A percentile compares a stretch with the other conserved stretches of the same genome.
These are phyloP conservation scores for Penicillium simplicissimum DNA, from an alignment of 495 filamentous ascomycete genomes.

Conservation along the genomic window DNA sequence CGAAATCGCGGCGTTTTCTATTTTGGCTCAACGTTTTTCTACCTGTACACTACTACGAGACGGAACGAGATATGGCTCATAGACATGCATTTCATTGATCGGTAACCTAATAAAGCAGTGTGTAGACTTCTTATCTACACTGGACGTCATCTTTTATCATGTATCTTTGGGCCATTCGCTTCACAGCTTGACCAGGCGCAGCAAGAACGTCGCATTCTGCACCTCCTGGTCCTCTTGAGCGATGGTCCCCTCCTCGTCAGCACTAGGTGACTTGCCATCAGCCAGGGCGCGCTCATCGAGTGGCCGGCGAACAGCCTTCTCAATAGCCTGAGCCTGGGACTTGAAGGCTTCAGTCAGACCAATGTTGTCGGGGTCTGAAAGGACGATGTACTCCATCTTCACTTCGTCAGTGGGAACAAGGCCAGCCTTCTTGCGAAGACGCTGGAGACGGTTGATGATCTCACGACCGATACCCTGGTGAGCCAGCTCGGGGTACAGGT, in stretches of 20 bases:
- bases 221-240: slow-evolving; percentile 87
- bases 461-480: slow-evolving; percentile 78
- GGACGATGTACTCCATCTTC: slow-evolving; percentile 77
- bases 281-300: slow-evolving; percentile 70
- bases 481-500: slow-evolving; percentile 69
- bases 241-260: slow-evolving; percentile 62
- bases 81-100: slow-evolving; percentile 17
- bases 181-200: slow-evolving; percentile 78
- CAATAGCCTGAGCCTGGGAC: slow-evolving; percentile 64
- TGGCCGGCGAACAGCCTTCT: slow-evolving; percentile 77
- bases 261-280: slow-evolving; percentile 61
- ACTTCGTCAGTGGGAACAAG: slow-evolving; percentile 81
- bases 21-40: background rate
- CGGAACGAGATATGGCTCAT: background rate
- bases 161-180: background rate
- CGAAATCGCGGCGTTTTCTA: background rate
- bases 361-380: slow-evolving; percentile 73
- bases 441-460: slow-evolving; percentile 80
- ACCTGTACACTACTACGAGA: slow-evolving; percentile 1
- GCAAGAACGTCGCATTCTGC: slow-evolving; percentile 79
- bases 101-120: background rate
- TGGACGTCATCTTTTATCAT: background rate
- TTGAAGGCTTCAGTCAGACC: slow-evolving; percentile 75
- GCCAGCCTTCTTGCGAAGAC: slow-evolving; percentile 79
- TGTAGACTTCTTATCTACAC: slow-evolving; percentile 21